A percentile compares a stretch with the other conserved stretches of the same genome.
These are phyloP conservation scores for Ceriops tagal DNA, from an alignment of 345 rosid genomes.

Conservation along the genomic window DNA sequence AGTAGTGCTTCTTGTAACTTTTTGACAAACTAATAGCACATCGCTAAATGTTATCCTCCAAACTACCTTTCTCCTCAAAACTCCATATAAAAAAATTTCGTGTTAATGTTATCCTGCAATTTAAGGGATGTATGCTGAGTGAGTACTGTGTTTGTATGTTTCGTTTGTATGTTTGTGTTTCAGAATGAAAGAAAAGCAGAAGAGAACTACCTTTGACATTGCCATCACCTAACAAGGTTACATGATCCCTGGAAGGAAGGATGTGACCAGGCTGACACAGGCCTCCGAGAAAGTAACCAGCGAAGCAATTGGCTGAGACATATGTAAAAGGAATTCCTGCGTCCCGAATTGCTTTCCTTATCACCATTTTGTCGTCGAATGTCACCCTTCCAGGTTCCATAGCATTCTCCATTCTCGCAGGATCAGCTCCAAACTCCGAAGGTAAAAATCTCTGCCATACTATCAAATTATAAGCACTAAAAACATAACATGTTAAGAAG, in stretches of 20 bases:
- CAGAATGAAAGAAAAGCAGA: too few species aligned
- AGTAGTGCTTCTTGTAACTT: too few species aligned
- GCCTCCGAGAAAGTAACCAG: conserved; percentile 51
- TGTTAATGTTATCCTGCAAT: too few species aligned
- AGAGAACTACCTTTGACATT: conserved; percentile 35
- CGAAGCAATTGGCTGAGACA: conserved; percentile 58
- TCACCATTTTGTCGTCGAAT: conserved; percentile 58
- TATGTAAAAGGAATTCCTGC: conserved; percentile 47
- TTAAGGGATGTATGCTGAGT: too few species aligned
- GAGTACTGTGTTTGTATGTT: too few species aligned
- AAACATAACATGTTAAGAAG: too few species aligned
- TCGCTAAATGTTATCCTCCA: too few species aligned
- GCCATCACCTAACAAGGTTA: conserved; percentile 44
- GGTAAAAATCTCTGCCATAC: conserved; percentile 49
- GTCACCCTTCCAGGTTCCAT: conserved; percentile 53
- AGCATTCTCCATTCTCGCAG: conserved; percentile 46
- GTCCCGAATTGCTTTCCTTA: conserved; percentile 45
- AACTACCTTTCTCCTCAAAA: too few species aligned
- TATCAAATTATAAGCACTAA: too few species aligned
- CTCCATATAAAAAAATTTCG: too few species aligned
- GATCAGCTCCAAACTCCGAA: conserved; percentile 55
- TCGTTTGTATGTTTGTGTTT: too few species aligned
- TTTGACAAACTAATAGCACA: too few species aligned
- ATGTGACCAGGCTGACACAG: conserved; percentile 50
- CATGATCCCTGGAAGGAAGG: conserved; percentile 46